Conservation (phyloP, 208 protist species). For the Leishmania tarentolae region DNA sequence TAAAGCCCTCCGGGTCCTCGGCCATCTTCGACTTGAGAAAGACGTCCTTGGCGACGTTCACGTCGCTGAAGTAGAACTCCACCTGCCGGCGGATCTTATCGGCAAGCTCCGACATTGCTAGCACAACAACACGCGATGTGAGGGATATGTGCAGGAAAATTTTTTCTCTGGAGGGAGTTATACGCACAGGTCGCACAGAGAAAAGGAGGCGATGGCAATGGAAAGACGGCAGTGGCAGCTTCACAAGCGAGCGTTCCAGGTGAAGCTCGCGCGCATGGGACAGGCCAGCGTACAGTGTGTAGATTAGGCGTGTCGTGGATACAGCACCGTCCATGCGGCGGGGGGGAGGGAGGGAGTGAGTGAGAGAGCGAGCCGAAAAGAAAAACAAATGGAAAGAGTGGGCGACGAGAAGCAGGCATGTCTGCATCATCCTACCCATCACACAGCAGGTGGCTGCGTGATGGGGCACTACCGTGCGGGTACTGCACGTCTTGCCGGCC, state of each 20-base stretch:
- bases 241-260: neutral
- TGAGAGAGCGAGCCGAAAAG: neutral
- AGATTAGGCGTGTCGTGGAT: neutral
- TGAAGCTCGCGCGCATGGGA: neutral
- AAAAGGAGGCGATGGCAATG: neutral
- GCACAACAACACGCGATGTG: neutral
- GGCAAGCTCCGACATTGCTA: conserved; percentile 37
- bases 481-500: neutral
- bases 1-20: conserved; percentile 82
- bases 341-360: neutral
- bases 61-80: conserved; percentile 94
- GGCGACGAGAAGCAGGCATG: neutral
- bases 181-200: neutral
- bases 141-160: neutral
- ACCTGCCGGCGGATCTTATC: conserved; percentile 77
- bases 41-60: conserved; percentile 90
- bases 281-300: conserved; percentile 16
- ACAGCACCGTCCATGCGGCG: neutral
- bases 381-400: neutral
- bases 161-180: neutral
- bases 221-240: neutral
- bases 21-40: conserved; percentile 91
- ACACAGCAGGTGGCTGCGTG: neutral
- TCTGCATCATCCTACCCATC: neutral
- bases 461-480: neutral